Evolutionary conservation across 169 alveolate species (phyloP).

Genomic region (Amoebophrya sp.): DNA sequence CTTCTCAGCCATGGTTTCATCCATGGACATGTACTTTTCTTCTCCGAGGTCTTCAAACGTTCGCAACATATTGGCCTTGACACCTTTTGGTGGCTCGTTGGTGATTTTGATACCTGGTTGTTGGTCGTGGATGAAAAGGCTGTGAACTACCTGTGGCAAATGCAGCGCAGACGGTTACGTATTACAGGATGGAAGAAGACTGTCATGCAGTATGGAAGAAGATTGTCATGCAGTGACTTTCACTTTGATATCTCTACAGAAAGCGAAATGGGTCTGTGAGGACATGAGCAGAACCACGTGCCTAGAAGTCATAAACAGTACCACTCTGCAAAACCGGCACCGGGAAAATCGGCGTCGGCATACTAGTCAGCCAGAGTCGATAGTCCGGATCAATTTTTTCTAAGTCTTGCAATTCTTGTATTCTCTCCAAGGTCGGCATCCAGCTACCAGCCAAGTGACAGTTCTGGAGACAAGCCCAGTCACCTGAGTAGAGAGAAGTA

Average conservation of each 20-base stretch:
- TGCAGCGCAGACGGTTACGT: too few species aligned
- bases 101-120: slow-evolving; percentile 86
- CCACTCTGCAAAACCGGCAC: slow-evolving; percentile 79
- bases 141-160: too few species aligned
- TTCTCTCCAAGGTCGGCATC: slow-evolving; percentile 85
- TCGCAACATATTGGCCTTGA: slow-evolving; percentile 70
- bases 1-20: background rate
- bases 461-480: slow-evolving; percentile 73
- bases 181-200: too few species aligned
- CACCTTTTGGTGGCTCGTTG: slow-evolving; percentile 89
- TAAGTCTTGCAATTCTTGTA: slow-evolving; percentile 72
- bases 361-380: slow-evolving; percentile 85
- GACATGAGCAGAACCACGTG: too few species aligned
- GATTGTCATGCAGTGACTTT: too few species aligned
- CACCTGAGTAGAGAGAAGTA: slow-evolving; percentile 44
- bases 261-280: too few species aligned
- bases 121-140: too few species aligned
- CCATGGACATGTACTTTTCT: slow-evolving; percentile 54
- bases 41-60: slow-evolving; percentile 70
- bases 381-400: slow-evolving; percentile 75
- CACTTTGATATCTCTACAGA: too few species aligned
- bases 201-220: too few species aligned
- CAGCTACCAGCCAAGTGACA: slow-evolving; percentile 87
- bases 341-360: slow-evolving; percentile 85
- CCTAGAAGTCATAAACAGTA: too few species aligned